phyloP scores from a whole-genome alignment of 2,329 filamentous ascomycete species.

The Colletotrichum nymphaeae region DNA sequence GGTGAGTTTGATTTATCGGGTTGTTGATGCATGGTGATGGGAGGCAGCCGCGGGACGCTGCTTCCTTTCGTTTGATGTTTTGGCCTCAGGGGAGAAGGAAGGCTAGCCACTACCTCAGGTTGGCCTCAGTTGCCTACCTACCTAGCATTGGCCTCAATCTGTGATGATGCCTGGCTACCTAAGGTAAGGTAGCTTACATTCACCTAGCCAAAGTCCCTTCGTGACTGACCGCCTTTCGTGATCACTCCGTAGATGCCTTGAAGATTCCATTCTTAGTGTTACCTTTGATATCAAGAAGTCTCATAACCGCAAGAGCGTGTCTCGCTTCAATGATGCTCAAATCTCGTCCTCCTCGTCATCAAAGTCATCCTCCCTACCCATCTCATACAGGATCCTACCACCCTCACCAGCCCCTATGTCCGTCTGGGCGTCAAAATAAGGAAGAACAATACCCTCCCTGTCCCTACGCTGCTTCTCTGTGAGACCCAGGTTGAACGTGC shows the following conservation, averaged over 20 bases:
- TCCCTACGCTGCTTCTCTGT: constrained; percentile 92
- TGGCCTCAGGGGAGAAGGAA: constrained; percentile 15
- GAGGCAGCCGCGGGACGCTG: constrained; percentile 4
- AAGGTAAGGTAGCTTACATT: not conserved
- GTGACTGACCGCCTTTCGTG: not conserved
- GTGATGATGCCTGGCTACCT: not conserved
- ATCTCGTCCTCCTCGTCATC: constrained; percentile 97
- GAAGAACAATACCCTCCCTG: constrained; percentile 88
- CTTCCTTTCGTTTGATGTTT: not conserved
- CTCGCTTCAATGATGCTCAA: constrained; percentile 47
- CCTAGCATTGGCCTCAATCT: not conserved
- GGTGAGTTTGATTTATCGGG: too few relatives aligned
- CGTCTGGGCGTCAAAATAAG: constrained; percentile 96
- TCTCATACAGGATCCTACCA: constrained; percentile 94
- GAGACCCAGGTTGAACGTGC: constrained; percentile 87
- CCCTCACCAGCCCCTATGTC: constrained; percentile 83
- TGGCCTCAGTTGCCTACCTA: not conserved
- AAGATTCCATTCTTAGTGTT: too few relatives aligned
- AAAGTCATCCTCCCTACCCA: constrained; percentile 96
- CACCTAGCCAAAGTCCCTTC: not conserved
- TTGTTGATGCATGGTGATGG: not conserved
- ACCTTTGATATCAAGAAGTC: too few relatives aligned
- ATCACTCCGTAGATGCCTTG: too few relatives aligned
- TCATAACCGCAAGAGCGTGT: not conserved
- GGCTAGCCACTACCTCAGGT: not conserved